Conservation (phyloP, 805 yeast genomes). For the Hanseniaspora nectarophila region DNA sequence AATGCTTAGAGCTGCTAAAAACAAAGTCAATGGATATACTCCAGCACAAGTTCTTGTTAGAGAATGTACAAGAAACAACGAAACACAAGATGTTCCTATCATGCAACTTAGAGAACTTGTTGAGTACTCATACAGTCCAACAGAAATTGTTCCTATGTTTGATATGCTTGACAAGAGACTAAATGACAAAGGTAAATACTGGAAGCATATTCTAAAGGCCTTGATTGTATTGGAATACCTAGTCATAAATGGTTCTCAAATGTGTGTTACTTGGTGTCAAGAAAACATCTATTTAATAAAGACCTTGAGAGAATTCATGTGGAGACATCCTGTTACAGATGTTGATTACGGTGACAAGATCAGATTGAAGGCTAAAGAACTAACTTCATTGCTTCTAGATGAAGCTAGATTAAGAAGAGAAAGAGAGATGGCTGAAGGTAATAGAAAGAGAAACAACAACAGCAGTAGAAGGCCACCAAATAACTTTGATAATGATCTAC, state of each 20-base stretch:
- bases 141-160: constrained; percentile 78
- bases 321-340: constrained; percentile 55
- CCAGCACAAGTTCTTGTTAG: constrained; percentile 77
- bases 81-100: constrained; percentile 70
- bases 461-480: constrained; percentile 24
- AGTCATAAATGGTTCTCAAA: constrained; percentile 74
- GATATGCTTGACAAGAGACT: constrained; percentile 85
- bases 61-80: constrained; percentile 76
- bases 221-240: constrained; percentile 79
- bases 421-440: constrained; percentile 37
- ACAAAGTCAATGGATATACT: constrained; percentile 67
- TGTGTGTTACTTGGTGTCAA: constrained; percentile 82
- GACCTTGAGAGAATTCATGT: constrained; percentile 81
- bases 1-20: constrained; percentile 70
- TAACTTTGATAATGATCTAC: constrained; percentile 58
- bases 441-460: too few species aligned
- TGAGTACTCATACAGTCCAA: constrained; percentile 52
- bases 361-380: constrained; percentile 80
- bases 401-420: constrained; percentile 59
- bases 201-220: constrained; percentile 92
- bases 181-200: constrained; percentile 91
- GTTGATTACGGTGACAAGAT: constrained; percentile 79
- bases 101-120: constrained; percentile 76
- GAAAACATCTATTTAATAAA: constrained; percentile 80
- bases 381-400: constrained; percentile 66